Evolutionary conservation across 2,329 filamentous ascomycete genomes (phyloP).

Genomic region (Neonectria magnoliae): DNA sequence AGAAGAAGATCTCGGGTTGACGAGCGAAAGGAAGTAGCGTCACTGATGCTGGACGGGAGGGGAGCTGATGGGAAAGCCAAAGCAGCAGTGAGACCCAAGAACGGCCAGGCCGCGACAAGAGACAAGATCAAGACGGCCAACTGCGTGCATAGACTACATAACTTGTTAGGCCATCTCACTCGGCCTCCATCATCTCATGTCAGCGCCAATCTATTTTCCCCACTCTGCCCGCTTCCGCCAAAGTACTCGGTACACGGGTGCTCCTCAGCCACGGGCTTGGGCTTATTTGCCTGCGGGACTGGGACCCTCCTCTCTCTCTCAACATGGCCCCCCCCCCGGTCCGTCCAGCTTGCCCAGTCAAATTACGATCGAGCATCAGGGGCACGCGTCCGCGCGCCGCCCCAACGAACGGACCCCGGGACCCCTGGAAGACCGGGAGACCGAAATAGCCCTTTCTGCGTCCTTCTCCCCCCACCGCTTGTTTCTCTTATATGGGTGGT

Average conservation of each 20-base stretch:
- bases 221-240: slow-evolving; percentile 4
- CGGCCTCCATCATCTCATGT: slow-evolving; percentile 24
- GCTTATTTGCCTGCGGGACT: slow-evolving; percentile 20
- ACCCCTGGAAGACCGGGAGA: too few relatives aligned
- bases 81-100: too few relatives aligned
- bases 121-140: too few relatives aligned
- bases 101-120: too few relatives aligned
- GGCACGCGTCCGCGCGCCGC: too few relatives aligned
- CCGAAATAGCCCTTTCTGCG: not conserved
- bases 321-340: too few relatives aligned
- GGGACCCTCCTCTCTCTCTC: not conserved
- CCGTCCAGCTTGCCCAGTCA: too few relatives aligned
- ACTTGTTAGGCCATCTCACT: not conserved
- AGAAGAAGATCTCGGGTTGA: too few relatives aligned
- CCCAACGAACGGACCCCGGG: too few relatives aligned
- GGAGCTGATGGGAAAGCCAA: too few relatives aligned
- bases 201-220: slow-evolving; percentile 19
- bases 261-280: slow-evolving; percentile 23
- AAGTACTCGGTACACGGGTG: slow-evolving; percentile 30
- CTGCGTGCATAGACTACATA: not conserved
- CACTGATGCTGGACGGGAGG: not conserved
- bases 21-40: not conserved
- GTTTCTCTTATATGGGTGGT: not conserved
- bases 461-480: slow-evolving; percentile 30
- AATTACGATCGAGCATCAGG: not conserved